Evolutionary conservation across 2,329 filamentous ascomycete genomes (phyloP).

Genomic region (Sclerotinia borealis): DNA sequence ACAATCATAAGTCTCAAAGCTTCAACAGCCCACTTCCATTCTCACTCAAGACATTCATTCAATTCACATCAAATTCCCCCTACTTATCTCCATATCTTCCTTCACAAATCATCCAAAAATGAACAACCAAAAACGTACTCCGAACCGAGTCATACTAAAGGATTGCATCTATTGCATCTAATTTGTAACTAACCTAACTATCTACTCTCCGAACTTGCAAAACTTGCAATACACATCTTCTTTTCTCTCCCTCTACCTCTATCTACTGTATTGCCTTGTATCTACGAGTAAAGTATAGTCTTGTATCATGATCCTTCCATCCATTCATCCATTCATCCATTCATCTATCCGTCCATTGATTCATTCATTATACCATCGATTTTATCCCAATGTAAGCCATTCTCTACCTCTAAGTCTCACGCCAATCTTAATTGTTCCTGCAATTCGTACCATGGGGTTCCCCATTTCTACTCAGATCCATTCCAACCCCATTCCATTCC

Average conservation of each 20-base stretch:
- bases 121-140: no score
- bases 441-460: neutral
- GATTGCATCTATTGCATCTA: neutral
- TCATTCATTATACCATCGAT: neutral
- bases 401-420: no score
- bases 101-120: no score
- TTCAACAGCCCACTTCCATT: no score
- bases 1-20: no score
- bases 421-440: neutral
- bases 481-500: neutral
- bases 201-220: neutral
- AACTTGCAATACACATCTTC: slow-evolving; percentile 4
- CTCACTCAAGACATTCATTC: no score
- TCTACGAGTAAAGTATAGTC: no score
- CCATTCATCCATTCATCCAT: neutral
- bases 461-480: no score
- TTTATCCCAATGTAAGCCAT: neutral
- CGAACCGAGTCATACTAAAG: no score
- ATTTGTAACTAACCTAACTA: neutral
- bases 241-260: no score
- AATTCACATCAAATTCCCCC: no score
- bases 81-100: no score
- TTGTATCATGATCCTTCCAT: neutral
- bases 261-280: neutral
- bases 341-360: neutral